Evolutionary conservation across 805 yeast species (phyloP).

Genomic region (Sungouiella blattae): DNA sequence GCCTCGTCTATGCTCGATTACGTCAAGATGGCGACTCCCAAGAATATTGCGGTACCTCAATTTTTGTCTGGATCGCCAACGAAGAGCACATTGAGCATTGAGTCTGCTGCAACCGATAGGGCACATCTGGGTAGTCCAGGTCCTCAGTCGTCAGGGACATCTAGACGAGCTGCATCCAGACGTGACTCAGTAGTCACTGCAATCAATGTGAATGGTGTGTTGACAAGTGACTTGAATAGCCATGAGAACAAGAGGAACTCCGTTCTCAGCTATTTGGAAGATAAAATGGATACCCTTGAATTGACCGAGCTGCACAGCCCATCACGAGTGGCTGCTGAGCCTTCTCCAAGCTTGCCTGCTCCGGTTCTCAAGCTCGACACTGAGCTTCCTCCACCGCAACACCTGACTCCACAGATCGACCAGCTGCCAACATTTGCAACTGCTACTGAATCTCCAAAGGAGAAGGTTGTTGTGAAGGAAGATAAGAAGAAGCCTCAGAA

Average conservation of each 20-base stretch:
- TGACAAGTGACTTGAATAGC: slow-evolving; percentile 21
- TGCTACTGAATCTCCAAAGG: slow-evolving; percentile 14
- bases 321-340: slow-evolving; percentile 8
- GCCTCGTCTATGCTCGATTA: slow-evolving; percentile 28
- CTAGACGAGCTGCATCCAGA: slow-evolving; percentile 7
- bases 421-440: slow-evolving; percentile 28
- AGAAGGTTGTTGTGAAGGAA: slow-evolving; percentile 1
- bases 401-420: slow-evolving; percentile 27
- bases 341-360: slow-evolving; percentile 3
- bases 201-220: slow-evolving; percentile 42
- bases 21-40: slow-evolving; percentile 32
- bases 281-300: slow-evolving; percentile 41
- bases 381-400: slow-evolving; percentile 8
- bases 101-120: slow-evolving; percentile 22
- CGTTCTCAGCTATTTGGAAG: slow-evolving; percentile 42
- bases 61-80: slow-evolving; percentile 40
- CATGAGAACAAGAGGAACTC: slow-evolving; percentile 36
- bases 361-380: slow-evolving; percentile 15
- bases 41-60: slow-evolving; percentile 28
- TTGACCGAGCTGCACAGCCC: slow-evolving; percentile 30
- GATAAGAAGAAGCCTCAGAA: slow-evolving; percentile 4
- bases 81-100: slow-evolving; percentile 26
- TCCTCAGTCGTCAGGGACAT: slow-evolving; percentile 11
- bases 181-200: slow-evolving; percentile 39
- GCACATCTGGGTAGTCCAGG: slow-evolving; percentile 10